Conservation (phyloP, 2,329 filamentous ascomycete genomes). For the Venturia effusa region DNA sequence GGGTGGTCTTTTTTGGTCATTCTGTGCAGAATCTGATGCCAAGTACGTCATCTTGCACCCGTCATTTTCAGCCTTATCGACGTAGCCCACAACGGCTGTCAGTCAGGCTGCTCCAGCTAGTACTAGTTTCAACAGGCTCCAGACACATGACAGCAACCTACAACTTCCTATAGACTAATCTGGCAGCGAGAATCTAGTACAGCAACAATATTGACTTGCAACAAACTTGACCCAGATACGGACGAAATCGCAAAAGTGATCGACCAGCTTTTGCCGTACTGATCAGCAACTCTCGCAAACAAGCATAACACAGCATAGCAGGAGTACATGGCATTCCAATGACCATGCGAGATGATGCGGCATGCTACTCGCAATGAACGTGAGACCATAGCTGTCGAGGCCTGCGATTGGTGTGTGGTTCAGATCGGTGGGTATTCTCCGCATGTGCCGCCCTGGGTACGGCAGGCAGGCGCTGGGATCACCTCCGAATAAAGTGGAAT, state of each 20-base stretch:
- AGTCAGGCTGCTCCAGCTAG: background rate
- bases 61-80: background rate
- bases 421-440: background rate
- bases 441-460: background rate
- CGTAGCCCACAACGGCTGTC: background rate
- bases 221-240: too few species aligned
- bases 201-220: too few species aligned
- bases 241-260: background rate
- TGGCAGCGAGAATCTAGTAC: too few species aligned
- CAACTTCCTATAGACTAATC: too few species aligned
- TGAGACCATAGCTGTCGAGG: background rate
- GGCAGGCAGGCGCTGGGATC: background rate
- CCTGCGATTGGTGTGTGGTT: background rate
- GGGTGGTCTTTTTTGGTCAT: background rate
- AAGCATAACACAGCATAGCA: background rate
- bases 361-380: background rate
- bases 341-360: background rate
- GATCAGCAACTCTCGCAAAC: background rate
- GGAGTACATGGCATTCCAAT: background rate
- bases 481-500: background rate
- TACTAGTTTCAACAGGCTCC: background rate
- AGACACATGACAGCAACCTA: too few species aligned
- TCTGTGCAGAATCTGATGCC: background rate
- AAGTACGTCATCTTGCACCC: background rate
- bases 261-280: background rate